A percentile compares a stretch with the other conserved stretches of the same genome.
Conservation (phyloP, 805 yeast genomes). For the Kodamaea sagamina region DNA sequence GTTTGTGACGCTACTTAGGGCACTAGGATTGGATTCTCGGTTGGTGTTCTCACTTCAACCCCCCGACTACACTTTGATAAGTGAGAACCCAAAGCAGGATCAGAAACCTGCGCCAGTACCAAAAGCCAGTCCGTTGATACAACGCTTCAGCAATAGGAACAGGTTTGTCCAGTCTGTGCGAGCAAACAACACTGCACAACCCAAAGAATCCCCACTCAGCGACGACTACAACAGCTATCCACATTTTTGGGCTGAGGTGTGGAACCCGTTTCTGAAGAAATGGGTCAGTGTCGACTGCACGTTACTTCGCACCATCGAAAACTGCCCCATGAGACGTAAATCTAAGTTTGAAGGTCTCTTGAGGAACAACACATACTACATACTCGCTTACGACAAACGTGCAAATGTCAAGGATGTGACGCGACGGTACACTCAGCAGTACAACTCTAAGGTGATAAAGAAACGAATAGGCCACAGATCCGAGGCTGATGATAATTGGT, state of each 20-base stretch:
- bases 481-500: constrained; percentile 63
- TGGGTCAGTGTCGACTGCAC: constrained; percentile 91
- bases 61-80: constrained; percentile 66
- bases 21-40: constrained; percentile 71
- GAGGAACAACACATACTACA: constrained; percentile 67
- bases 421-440: constrained; percentile 70
- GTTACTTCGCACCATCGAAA: constrained; percentile 62
- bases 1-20: constrained; percentile 71
- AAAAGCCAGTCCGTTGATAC: constrained; percentile 8
- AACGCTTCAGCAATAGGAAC: constrained; percentile 17
- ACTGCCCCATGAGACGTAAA: constrained; percentile 51
- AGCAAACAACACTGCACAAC: constrained; percentile 18
- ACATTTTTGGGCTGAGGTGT: constrained; percentile 89
- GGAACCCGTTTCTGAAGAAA: constrained; percentile 69
- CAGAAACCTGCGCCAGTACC: not conserved
- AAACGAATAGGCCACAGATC: constrained; percentile 64
- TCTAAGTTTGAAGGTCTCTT: constrained; percentile 62
- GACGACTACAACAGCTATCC: constrained; percentile 20
- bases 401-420: constrained; percentile 82
- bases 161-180: constrained; percentile 16
- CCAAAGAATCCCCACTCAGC: constrained; percentile 17
- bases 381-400: constrained; percentile 68
- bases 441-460: constrained; percentile 72
- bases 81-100: constrained; percentile 16
- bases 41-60: constrained; percentile 85